Evolutionary conservation across 2,329 filamentous ascomycete species (phyloP), one percentile per base, ranked within the genome.

Genomic region (Colletotrichum lindemuthianum): DNA sequence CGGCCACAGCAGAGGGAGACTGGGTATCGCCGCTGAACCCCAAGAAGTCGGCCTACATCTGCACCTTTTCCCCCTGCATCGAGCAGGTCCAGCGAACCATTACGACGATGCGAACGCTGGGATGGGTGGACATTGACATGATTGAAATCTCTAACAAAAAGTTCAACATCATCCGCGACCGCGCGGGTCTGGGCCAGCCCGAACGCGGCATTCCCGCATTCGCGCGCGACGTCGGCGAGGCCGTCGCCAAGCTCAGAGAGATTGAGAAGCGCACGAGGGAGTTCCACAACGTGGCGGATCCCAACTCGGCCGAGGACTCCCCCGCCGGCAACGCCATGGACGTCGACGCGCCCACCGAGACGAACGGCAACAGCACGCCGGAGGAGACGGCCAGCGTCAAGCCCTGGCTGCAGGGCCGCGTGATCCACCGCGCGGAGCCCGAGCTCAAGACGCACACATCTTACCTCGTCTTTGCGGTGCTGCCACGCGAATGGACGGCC

Each of bases 361-460:
- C 69, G 10, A 73, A 72, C 1, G 73, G 76, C n/a, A 72, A n/a
- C 53, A 45, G 6, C 16, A 69, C 65, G 1, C 68, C 68, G 9
- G 68, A 70, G 37, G 69, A 74, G 37, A 76, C 70, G 8, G 13
- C 52, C 9, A 57, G 68, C 16, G 65, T 70, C 11, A 88, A 92
- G 67, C 76, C 86, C 1, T 97, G 90, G 80, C 87, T 91, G 73
- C 87, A 94, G 66, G 96, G 96, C 1, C 86, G 88, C 34, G 73
- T 98, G 44, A 85, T 93, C 36, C 92, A 96, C 71, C 86, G 93
- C 32, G 89, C 92, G 0, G 96, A 99, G 79, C 81, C 89, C 0
- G 96, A 99, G 72, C 81, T 98, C 65, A 97, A 97, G 84, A 96
- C 92, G 8, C 96, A 99, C 77, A 99, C 96, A 0, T 96, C 92